phyloP scores from a whole-genome alignment of 768 basidiomycete species.

The Multifurca ochricompacta region DNA sequence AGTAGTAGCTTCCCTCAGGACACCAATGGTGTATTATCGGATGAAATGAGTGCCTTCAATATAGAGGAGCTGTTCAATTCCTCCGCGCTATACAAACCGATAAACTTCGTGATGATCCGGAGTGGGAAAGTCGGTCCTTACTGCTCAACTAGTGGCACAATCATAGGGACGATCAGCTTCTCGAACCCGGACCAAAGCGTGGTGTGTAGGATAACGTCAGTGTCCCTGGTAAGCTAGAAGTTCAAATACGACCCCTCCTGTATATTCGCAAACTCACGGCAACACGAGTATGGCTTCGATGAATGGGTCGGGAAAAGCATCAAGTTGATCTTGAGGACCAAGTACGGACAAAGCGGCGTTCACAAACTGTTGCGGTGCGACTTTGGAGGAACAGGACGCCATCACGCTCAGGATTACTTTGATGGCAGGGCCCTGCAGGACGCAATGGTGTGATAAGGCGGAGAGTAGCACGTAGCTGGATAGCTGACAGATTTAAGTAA shows the following conservation, averaged over 20 bases:
- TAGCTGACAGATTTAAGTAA: conserved; percentile 36
- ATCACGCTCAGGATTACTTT: conserved; percentile 51
- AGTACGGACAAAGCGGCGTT: conserved; percentile 60
- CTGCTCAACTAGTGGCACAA: conserved; percentile 34
- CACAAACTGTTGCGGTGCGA: conserved; percentile 51
- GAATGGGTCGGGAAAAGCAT: conserved; percentile 29
- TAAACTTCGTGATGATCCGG: not conserved
- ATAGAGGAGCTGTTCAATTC: not conserved
- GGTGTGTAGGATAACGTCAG: conserved; percentile 39
- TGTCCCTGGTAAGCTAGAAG: conserved; percentile 29
- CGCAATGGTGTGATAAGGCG: conserved; percentile 58
- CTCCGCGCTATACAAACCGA: not conserved
- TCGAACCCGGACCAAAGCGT: conserved; percentile 46
- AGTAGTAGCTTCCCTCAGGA: conserved; percentile 9
- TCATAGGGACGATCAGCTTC: conserved; percentile 48
- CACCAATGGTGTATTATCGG: not conserved
- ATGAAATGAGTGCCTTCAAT: conserved; percentile 1
- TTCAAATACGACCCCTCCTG: not conserved
- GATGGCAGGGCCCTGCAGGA: conserved; percentile 50
- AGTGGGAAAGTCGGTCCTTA: conserved; percentile 12
- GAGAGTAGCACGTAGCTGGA: conserved; percentile 69
- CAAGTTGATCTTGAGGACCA: conserved; percentile 50
- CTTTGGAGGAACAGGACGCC: conserved; percentile 39
- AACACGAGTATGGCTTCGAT: conserved; percentile 4
- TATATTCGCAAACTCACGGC: not conserved